phyloP scores from a whole-genome alignment of 345 rosid species.

The Cardamine occulta region DNA sequence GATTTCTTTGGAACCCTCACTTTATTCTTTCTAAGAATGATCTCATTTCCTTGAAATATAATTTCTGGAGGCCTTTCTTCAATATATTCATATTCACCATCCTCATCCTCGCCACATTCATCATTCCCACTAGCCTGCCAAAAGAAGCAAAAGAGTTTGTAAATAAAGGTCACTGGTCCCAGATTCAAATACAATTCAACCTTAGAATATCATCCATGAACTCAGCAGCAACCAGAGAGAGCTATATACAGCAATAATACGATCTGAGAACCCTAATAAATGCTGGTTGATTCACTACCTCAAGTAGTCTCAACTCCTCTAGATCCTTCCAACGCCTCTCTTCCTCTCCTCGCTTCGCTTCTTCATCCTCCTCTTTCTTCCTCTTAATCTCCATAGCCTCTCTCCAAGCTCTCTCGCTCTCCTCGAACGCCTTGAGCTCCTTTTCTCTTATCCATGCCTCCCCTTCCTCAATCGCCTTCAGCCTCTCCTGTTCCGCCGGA shows the following conservation, averaged over 20 bases:
- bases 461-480: constrained; percentile 60
- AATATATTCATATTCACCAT: constrained; percentile 79
- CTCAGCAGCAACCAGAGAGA: neutral
- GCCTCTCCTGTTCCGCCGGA: constrained; percentile 65
- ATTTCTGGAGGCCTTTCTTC: constrained; percentile 94
- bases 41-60: constrained; percentile 90
- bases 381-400: constrained; percentile 67
- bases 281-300: constrained; percentile 39
- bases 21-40: constrained; percentile 75
- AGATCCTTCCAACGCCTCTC: constrained; percentile 48
- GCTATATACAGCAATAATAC: neutral
- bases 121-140: constrained; percentile 54
- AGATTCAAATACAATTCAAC: neutral
- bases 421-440: constrained; percentile 73
- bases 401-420: constrained; percentile 74
- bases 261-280: neutral
- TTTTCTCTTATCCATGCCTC: constrained; percentile 62
- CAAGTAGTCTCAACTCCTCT: constrained; percentile 45
- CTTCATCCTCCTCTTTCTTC: constrained; percentile 56
- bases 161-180: neutral
- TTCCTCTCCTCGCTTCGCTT: constrained; percentile 52
- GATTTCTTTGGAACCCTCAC: constrained; percentile 73
- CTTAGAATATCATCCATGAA: neutral
- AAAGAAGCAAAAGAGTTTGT: constrained; percentile 14
- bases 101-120: constrained; percentile 50